phyloP scores from a whole-genome alignment of 306 rosid genomes.

The Dalbergia oliveri region DNA sequence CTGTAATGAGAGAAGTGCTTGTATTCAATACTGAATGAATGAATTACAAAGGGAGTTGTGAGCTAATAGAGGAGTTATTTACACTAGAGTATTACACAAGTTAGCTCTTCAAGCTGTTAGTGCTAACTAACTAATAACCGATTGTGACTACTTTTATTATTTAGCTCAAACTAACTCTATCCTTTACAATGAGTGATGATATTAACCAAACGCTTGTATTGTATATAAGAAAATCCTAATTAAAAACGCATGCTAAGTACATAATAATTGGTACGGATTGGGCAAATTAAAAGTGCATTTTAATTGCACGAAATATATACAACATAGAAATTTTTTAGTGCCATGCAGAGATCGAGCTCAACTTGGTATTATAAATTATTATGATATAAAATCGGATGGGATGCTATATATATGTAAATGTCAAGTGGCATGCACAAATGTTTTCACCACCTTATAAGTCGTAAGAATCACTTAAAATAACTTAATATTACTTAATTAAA shows the following conservation, averaged over 20 bases:
- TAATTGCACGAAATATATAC: background rate
- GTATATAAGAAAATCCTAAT: background rate
- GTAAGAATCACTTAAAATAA: background rate
- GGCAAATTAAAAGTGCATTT: background rate
- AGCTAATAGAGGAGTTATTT: too few relatives aligned
- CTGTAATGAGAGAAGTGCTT: too few relatives aligned
- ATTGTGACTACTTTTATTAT: too few relatives aligned
- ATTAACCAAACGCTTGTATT: background rate
- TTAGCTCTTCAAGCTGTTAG: too few relatives aligned
- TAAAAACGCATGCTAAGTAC: background rate
- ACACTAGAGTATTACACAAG: too few relatives aligned
- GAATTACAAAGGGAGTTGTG: too few relatives aligned
- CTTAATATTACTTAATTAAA: background rate
- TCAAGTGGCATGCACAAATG: background rate
- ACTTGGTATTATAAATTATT: background rate
- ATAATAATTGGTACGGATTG: background rate
- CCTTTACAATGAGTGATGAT: background rate
- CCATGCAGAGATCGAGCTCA: background rate
- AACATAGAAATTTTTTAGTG: background rate
- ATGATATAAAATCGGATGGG: background rate
- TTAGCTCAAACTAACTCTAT: too few relatives aligned
- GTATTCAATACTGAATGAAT: too few relatives aligned
- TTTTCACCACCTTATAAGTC: background rate
- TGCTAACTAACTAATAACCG: too few relatives aligned
- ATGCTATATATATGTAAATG: background rate